These are phyloP conservation scores for Herpetomonas samuelpessoai DNA, from an alignment of 208 protist genomes.

Conservation along the genomic window DNA sequence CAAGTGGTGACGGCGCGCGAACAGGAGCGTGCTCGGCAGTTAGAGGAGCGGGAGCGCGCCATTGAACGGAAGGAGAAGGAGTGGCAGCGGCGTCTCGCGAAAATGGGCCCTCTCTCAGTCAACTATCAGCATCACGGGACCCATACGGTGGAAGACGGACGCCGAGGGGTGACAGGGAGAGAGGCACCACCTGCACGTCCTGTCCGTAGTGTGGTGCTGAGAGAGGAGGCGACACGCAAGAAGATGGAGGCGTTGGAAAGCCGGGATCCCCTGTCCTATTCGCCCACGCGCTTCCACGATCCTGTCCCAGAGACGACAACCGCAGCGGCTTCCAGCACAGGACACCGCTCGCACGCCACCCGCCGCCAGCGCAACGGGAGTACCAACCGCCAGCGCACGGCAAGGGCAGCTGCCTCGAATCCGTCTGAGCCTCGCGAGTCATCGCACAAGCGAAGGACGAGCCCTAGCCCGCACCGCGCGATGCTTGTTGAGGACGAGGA, in stretches of 20 bases:
- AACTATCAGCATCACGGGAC: conserved; percentile 20
- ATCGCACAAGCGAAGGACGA: background rate
- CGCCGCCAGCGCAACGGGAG: background rate
- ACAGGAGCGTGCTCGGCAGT: conserved; percentile 25
- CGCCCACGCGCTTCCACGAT: conserved; percentile 34
- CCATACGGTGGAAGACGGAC: background rate
- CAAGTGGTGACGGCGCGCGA: conserved; percentile 32
- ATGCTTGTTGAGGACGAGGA: conserved; percentile 11
- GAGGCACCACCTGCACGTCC: conserved; percentile 14
- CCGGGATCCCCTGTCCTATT: conserved; percentile 57
- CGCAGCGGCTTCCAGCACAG: background rate
- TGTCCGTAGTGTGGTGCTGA: conserved; percentile 56
- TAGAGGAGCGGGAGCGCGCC: conserved; percentile 41
- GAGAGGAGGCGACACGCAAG: conserved; percentile 58
- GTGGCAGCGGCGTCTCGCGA: conserved; percentile 19
- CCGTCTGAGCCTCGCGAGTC: background rate
- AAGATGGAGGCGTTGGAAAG: conserved; percentile 37
- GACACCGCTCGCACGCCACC: background rate
- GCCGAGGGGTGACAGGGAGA: no score
- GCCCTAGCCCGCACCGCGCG: no score
- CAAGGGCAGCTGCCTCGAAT: background rate
- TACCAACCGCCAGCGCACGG: no score
- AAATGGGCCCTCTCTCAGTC: conserved; percentile 18
- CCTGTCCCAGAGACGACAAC: conserved; percentile 5
- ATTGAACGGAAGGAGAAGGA: conserved; percentile 30